Evolutionary conservation across 2,329 filamentous ascomycete species (phyloP), one percentile per base, ranked within the genome.

Genomic region (Ophiobolus disseminans): DNA sequence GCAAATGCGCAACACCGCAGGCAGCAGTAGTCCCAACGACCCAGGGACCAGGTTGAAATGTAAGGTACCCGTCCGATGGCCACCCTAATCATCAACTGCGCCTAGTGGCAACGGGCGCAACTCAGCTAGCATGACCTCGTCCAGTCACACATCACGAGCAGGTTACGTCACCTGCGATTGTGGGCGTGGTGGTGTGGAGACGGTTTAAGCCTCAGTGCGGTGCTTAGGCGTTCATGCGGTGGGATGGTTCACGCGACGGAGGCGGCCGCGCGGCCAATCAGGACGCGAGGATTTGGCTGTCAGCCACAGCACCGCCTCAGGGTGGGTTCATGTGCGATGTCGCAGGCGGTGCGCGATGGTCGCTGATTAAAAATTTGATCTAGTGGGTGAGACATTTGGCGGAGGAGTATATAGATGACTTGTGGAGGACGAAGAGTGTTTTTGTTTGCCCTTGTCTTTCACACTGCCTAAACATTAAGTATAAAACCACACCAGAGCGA

Each of bases 311-410:
- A 36, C 9, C 26, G 40, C 19, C 26, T 34, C n/a, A 4, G 17
- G 23, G 10, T 20, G 31, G 25, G 22, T 22, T 14, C 26, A 14
- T 41, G 26, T 23, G 23, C 43, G 16, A 11, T 36, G 17, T 37
- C 26, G 41, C 46, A 50, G 48, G 43, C 42, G 34, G 46, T 40
- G 47, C 49, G 46, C n/a, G n/a, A n/a, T n/a, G n/a, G n/a, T n/a
- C n/a, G n/a, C n/a, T n/a, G n/a, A n/a, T n/a, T n/a, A n/a, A n/a
- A n/a, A n/a, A n/a, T n/a, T n/a, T n/a, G n/a, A n/a, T n/a, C n/a
- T n/a, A n/a, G 52, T 48, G 49, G 35, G 45, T 55, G 45, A 55
- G 43, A 55, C 52, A 50, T 30, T 9, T 6, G 13, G 16, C 32
- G 41, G 28, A 17, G 38, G 28, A 38, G 19, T 46, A 37, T 40